Base-by-base conservation (phyloP, 176 grass and related monocot genomes). In the Themeda triandra region DNA sequence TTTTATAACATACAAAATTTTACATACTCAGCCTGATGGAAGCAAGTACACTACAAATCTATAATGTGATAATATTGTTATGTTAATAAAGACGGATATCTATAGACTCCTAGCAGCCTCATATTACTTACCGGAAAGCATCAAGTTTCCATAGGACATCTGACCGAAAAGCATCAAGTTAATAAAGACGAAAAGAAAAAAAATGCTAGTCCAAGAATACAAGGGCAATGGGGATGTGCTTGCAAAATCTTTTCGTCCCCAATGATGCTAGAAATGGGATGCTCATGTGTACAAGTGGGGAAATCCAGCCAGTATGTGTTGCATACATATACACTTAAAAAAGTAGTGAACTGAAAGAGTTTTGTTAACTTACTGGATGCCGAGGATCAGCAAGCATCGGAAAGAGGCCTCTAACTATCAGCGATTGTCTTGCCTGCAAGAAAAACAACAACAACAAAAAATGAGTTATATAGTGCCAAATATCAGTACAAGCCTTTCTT, bases 331-430 rank as follows among this genome's bases (percentile, higher is more conserved):
- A 56, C 68, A 29, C 63, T 71, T 28, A 15, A 64, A 33, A 33
- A 33, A 30, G 13, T 30, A 64, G 27, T 65, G 18, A 66, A 29
- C 21, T 40, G 45, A 36, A 48, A 59, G 5, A 30, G 11, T 64
- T 64, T 1, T 60, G 80, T 13, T 13, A 13, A 67, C 69, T 11
- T 45, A 98, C 96, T 23, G 93, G 93, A 77, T 98, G 96, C 7
- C 96, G 87, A 23, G 93, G 96, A 94, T 95, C 96, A 42, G 96
- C 96, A 75, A 98, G 91, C 91, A 98, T 95, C 29, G 96, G 96
- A 67, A 95, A 98, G 73, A 98, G 96, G 35, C 96, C 96, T 82
- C 96, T 87, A 42, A 98, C 96, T 85, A 98, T 89, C 37, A 98
- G 96, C 0, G 96, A 98, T 58, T 98, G 96, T 58, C 96, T 93